These are phyloP conservation scores for Backusella tarrabulga DNA, from an alignment of 192 early-diverging fungal genomes.

Conservation along the genomic window DNA sequence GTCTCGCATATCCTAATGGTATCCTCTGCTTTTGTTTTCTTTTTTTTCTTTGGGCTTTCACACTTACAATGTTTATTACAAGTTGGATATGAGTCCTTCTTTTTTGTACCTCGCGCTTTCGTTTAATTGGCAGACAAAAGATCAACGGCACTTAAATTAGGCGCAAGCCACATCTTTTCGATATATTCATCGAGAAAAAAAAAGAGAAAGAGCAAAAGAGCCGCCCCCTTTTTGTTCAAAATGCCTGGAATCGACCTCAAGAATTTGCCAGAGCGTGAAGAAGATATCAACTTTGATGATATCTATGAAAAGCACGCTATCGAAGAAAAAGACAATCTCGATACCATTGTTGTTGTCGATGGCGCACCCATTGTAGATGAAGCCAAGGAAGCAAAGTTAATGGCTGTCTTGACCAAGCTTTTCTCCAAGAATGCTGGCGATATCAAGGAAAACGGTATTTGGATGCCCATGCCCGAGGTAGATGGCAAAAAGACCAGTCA, in stretches of 20 bases:
- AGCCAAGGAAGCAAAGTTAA: constrained; percentile 81
- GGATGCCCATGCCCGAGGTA: constrained; percentile 82
- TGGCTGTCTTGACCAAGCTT: constrained; percentile 68
- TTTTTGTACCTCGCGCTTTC: background rate
- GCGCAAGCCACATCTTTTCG: background rate
- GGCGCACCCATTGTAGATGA: constrained; percentile 88
- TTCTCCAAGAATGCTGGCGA: constrained; percentile 72
- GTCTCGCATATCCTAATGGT: no score
- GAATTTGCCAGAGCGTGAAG: constrained; percentile 67
- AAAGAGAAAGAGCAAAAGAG: background rate
- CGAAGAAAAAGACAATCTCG: constrained; percentile 65
- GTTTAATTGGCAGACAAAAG: background rate
- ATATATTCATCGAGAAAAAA: background rate
- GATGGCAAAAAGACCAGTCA: constrained; percentile 50
- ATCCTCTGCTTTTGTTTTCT: no score
- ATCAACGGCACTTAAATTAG: background rate
- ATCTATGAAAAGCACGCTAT: constrained; percentile 76
- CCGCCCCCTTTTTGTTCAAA: background rate
- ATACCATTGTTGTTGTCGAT: constrained; percentile 89
- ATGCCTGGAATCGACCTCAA: constrained; percentile 47
- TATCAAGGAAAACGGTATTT: constrained; percentile 79
- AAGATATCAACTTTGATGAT: constrained; percentile 89
- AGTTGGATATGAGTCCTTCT: background rate
- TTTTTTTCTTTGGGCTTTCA: background rate
- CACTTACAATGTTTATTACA: background rate